Evolutionary conservation across 164 flowering plant genomes (phyloP), one percentile per base, ranked within the genome.

Genomic region (Berberis thunbergii): DNA sequence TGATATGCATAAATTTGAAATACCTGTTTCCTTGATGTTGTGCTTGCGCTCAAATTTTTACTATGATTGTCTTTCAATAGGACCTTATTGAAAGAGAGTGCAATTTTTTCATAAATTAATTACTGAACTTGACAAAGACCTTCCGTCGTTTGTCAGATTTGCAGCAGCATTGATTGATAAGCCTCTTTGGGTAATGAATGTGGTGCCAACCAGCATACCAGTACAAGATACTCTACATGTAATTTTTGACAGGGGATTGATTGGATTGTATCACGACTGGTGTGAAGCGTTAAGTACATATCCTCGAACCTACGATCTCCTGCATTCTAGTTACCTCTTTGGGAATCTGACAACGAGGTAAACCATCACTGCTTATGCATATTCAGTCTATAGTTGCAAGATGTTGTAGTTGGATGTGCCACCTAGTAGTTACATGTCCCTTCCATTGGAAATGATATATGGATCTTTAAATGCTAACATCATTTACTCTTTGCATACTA

Each of bases 161-260:
- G 95, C 97, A 60, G 93, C 96, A 59, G 89, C 96, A 54, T 81
- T 94, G 45, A 66, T 78, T 59, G 73, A 79, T 71, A 77, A 60
- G 55, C 89, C 89, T 11, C 57, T 87, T 6, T 94, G 97, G 99
- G 97, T 91, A 44, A 91, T 91, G 95, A 94, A 94, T 64, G 78
- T 83, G 4, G 77, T 88, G 49, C 91, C 96, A 3, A 65, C 84
- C 41, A 61, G 86, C 49, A 73, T 60, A n/a, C 80, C 83, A 65
- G 94, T 60, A n/a, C 80, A 82, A 65, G 94, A 88, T 68, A 86
- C 94, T 6, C 81, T 93, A 3, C 64, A 86, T n/a, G 59, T 76
- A 44, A 80, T 93, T 50, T 93, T 77, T 57, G 96, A 88, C 64
- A 74, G 98, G 72, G 98, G 98, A 26, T 61, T 93, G 69, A 82